Evolutionary conservation across 495 filamentous ascomycete genomes (phyloP).

Genomic region (Recurvomyces mirabilis): DNA sequence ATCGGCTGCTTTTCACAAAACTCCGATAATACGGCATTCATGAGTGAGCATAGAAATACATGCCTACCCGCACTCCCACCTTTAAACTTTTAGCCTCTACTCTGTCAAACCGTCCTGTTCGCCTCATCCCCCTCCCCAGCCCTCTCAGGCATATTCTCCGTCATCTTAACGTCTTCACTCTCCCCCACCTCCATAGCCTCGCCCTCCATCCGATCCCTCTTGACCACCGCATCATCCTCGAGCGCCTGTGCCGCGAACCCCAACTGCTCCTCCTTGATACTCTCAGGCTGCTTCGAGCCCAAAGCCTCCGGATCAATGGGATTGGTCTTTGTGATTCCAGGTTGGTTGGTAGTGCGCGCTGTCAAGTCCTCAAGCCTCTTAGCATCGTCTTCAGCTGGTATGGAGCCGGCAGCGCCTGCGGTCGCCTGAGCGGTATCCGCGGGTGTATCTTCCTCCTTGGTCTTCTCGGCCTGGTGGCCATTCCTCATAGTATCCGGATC

Average conservation of each 20-base stretch:
- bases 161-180: slow-evolving; percentile 14
- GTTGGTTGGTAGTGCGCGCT: not conserved
- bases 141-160: slow-evolving; percentile 15
- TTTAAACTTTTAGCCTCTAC: too few species aligned
- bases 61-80: too few species aligned
- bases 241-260: not conserved
- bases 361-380: not conserved
- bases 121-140: slow-evolving; percentile 13
- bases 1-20: too few species aligned
- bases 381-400: slow-evolving; percentile 8
- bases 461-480: not conserved
- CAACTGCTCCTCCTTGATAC: not conserved
- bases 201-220: slow-evolving; percentile 6
- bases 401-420: not conserved
- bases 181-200: slow-evolving; percentile 9
- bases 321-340: not conserved
- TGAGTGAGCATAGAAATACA: too few species aligned
- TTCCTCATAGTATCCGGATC: not conserved
- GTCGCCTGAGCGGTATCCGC: not conserved
- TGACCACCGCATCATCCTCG: slow-evolving; percentile 4
- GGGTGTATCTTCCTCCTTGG: slow-evolving; percentile 1
- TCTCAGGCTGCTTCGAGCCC: not conserved
- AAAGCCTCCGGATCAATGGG: not conserved
- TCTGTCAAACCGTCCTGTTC: slow-evolving; percentile 14
- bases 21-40: too few species aligned